These are phyloP conservation scores for Barnettozyma vustinii DNA, from an alignment of 805 yeast genomes.

Conservation along the genomic window DNA sequence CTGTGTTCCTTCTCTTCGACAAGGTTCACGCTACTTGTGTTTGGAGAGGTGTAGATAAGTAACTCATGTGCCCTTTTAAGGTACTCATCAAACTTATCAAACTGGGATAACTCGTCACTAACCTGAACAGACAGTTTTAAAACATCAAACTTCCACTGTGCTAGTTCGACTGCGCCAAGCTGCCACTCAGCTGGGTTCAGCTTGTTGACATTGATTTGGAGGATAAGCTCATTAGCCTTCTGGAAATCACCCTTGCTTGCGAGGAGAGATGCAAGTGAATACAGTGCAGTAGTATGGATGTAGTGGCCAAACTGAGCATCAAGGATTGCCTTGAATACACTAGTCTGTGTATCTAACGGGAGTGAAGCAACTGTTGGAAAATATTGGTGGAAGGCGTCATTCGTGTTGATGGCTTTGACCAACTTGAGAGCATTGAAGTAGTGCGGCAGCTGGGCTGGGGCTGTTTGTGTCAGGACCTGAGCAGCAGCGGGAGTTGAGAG, in stretches of 20 bases:
- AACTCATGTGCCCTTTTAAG: conserved; percentile 6
- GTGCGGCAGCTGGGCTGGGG: conserved; percentile 2
- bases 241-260: background rate
- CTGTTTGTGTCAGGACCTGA: background rate
- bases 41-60: background rate
- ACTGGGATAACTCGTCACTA: background rate
- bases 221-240: conserved; percentile 1
- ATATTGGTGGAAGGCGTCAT: conserved; percentile 6
- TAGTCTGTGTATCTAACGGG: background rate
- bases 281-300: conserved; percentile 1
- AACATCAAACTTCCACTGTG: conserved; percentile 3
- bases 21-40: background rate
- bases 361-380: background rate
- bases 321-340: background rate
- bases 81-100: conserved; percentile 7
- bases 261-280: background rate
- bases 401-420: conserved; percentile 5
- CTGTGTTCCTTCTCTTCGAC: background rate
- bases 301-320: conserved; percentile 8
- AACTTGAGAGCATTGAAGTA: conserved; percentile 7
- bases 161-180: background rate
- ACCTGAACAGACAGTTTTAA: background rate
- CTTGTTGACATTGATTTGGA: conserved; percentile 6
- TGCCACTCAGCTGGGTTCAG: conserved; percentile 12
- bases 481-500: background rate